Evolutionary conservation across 805 yeast species (phyloP).

Genomic region (Candida saitoana): DNA sequence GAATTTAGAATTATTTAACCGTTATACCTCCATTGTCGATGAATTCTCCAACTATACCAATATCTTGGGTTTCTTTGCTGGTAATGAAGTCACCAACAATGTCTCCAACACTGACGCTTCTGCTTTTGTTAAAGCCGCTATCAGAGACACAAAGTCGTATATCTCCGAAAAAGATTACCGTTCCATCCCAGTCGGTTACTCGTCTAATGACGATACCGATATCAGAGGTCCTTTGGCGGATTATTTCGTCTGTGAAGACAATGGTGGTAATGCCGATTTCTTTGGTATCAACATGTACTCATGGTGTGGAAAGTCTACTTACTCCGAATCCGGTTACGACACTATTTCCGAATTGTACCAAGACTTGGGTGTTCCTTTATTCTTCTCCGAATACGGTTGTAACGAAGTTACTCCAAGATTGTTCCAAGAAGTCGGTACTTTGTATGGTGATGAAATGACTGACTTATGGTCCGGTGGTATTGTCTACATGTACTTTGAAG

Average conservation of each 20-base stretch:
- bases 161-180: slow-evolving; percentile 59
- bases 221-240: slow-evolving; percentile 69
- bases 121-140: slow-evolving; percentile 78
- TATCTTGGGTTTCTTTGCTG: slow-evolving; percentile 78
- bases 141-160: slow-evolving; percentile 72
- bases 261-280: slow-evolving; percentile 65
- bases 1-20: slow-evolving; percentile 56
- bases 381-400: slow-evolving; percentile 85
- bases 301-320: slow-evolving; percentile 74
- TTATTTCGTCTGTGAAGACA: slow-evolving; percentile 72
- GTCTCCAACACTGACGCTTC: slow-evolving; percentile 66
- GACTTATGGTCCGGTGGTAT: slow-evolving; percentile 89
- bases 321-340: slow-evolving; percentile 58
- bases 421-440: slow-evolving; percentile 66
- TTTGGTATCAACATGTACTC: slow-evolving; percentile 88
- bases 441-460: slow-evolving; percentile 67
- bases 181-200: slow-evolving; percentile 74
- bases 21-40: slow-evolving; percentile 71
- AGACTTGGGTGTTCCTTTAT: slow-evolving; percentile 65
- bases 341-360: slow-evolving; percentile 60
- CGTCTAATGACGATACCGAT: slow-evolving; percentile 69
- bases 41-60: slow-evolving; percentile 65
- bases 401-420: slow-evolving; percentile 64
- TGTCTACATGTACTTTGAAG: slow-evolving; percentile 81
- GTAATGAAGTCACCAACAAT: slow-evolving; percentile 78